These are phyloP conservation scores for Plasmodium knowlesi DNA, from an alignment of 169 alveolate species.

Conservation along the genomic window DNA sequence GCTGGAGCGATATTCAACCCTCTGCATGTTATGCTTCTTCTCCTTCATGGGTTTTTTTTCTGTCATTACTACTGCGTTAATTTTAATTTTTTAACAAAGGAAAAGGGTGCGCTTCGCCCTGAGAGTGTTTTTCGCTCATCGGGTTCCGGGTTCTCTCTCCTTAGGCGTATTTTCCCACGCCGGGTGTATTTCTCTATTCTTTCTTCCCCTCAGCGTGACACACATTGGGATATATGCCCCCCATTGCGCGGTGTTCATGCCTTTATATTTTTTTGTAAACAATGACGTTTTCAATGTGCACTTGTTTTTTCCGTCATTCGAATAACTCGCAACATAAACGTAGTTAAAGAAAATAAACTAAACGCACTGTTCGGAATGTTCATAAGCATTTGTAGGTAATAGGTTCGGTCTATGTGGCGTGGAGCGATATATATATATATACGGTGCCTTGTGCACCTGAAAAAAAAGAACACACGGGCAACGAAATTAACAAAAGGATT, in stretches of 20 bases:
- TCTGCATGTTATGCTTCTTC: constrained; percentile 40
- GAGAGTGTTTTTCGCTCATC: not conserved
- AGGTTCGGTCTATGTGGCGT: not conserved
- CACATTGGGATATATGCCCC: not conserved
- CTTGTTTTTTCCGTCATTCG: not conserved
- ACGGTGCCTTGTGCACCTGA: not conserved
- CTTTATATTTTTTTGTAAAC: not conserved
- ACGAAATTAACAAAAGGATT: not conserved
- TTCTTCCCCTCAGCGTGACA: not conserved
- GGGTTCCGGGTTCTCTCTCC: too few relatives aligned
- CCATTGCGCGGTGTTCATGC: not conserved
- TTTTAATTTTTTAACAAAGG: constrained; percentile 1
- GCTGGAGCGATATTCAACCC: constrained; percentile 29
- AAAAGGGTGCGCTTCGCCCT: too few relatives aligned
- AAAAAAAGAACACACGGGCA: not conserved
- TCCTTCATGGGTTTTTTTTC: constrained; percentile 69
- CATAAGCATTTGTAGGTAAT: not conserved
- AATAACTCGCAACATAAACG: not conserved
- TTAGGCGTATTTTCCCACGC: too few relatives aligned
- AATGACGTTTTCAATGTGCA: not conserved
- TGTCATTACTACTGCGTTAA: constrained; percentile 26
- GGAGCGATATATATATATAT: not conserved
- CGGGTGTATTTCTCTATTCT: not conserved
- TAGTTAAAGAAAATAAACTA: not conserved
- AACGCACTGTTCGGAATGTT: not conserved